phyloP scores from a whole-genome alignment of 2,329 filamentous ascomycete species.

The Botrytis hyacinthi region DNA sequence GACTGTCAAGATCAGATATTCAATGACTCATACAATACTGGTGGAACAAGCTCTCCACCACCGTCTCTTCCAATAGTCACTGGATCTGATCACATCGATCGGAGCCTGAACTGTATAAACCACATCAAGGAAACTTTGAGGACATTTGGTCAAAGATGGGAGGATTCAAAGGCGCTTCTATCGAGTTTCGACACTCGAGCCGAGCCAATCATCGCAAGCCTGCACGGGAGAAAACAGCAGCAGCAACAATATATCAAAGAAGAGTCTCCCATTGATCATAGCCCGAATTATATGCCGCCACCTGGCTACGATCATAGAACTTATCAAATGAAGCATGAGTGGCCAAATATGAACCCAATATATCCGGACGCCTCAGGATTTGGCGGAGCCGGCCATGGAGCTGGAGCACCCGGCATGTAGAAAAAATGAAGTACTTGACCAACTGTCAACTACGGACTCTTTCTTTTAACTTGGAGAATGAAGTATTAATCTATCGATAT shows the following conservation, averaged over 20 bases:
- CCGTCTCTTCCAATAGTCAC: conserved; percentile 48
- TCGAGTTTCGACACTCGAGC: conserved; percentile 49
- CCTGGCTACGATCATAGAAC: conserved; percentile 30
- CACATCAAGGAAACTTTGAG: conserved; percentile 53
- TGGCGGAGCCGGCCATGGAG: conserved; percentile 21
- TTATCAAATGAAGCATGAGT: conserved; percentile 27
- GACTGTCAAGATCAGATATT: conserved; percentile 58
- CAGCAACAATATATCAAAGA: conserved; percentile 25
- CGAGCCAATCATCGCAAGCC: conserved; percentile 37
- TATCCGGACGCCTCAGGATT: conserved; percentile 25
- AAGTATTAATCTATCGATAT: background rate
- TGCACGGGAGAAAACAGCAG: conserved; percentile 45
- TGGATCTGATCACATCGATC: conserved; percentile 51
- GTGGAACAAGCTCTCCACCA: conserved; percentile 45
- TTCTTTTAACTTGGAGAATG: background rate
- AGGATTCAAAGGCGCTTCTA: conserved; percentile 53
- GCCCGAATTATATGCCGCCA: conserved; percentile 27
- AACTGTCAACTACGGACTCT: background rate
- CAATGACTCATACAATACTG: conserved; percentile 39
- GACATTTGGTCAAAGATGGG: conserved; percentile 60
- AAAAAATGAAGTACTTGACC: background rate
- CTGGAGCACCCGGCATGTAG: conserved; percentile 6
- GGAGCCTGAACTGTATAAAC: conserved; percentile 55
- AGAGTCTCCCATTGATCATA: conserved; percentile 28
- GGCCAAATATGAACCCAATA: conserved; percentile 26